Base-by-base conservation (phyloP, 164 flowering plant species). In the Brasenia schreberi region DNA sequence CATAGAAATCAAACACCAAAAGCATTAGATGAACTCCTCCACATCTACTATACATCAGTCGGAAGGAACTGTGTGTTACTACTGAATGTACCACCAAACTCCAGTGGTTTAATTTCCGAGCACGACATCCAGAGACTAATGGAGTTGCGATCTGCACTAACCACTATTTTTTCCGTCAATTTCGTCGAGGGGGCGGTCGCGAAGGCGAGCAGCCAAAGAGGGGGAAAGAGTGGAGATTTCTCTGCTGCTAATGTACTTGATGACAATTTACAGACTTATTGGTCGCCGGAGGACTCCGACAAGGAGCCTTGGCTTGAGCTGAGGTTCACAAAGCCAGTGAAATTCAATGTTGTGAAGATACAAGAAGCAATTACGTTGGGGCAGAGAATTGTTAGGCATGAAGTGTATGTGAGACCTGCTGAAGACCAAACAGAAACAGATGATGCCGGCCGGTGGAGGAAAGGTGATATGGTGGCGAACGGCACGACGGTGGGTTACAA, bases 291-390 rank as follows among this genome's bases (percentile, higher is more conserved):
- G 0, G 65, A 68, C 2, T 68, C 70, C 4, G 66, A 67, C 5
- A 61, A 66, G 7, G 72, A 72, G 18, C 86, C 81, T 39, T 91
- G 98, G 98, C 84, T 94, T 42, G 95, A 94, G 27, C 45, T 94
- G 4, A 71, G 14, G 10, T 73, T 77, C 14, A 42, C 4, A 6
- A 69, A 66, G 18, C 75, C 66, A 65, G 77, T 71, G 64, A 43
- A 85, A 67, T 94, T 94, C 72, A 94, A 90, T 73, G 95, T 94
- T 70, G 67, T 94, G 23, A 84, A 94, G 71, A 84, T 94, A 67
- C 97, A 91, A 73, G 98, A 94, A 59, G 90, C 98, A 1, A 84
- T 94, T 10, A 94, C 96, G 66, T 80, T 94, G 0, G 97, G 98
- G 53, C 97, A 94, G 74, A 82, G 98, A 81, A 74, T 94, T 60